phyloP scores from a whole-genome alignment of 345 rosid genomes.

The Isatis tinctoria region DNA sequence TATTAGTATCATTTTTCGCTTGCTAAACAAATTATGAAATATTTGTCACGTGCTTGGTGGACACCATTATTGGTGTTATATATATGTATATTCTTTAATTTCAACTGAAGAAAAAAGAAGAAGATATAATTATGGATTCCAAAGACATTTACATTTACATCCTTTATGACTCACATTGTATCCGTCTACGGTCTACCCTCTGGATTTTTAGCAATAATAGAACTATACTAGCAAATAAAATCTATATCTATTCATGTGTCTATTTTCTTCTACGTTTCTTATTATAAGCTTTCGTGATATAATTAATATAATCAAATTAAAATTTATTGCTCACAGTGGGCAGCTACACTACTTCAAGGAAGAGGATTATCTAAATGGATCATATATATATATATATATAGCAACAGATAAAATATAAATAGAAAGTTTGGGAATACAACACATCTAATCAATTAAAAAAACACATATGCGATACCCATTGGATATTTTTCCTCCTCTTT shows the following conservation, averaged over 20 bases:
- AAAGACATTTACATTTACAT: neutral
- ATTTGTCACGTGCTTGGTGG: constrained; percentile 11
- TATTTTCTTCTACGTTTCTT: neutral
- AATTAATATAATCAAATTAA: neutral
- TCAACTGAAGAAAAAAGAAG: neutral
- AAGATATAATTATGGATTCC: neutral
- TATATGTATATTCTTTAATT: neutral
- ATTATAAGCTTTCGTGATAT: neutral
- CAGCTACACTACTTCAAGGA: neutral
- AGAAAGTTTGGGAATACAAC: constrained; percentile 1
- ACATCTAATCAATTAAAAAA: no score
- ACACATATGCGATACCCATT: constrained; percentile 6
- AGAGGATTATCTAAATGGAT: constrained; percentile 1
- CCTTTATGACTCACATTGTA: neutral
- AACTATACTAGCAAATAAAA: neutral
- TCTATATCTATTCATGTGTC: neutral
- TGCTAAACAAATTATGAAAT: constrained; percentile 8
- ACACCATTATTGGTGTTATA: constrained; percentile 14
- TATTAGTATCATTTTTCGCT: neutral
- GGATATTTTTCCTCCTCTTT: neutral
- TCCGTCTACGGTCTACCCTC: neutral
- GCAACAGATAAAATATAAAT: constrained; percentile 1
- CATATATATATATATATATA: neutral
- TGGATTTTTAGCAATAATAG: neutral
- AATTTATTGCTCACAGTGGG: neutral